Percentiles rank a stretch among this genome's conserved stretches.
These are phyloP conservation scores for Aspergillus panamensis DNA, from an alignment of 495 filamentous ascomycete species.

Conservation along the genomic window DNA sequence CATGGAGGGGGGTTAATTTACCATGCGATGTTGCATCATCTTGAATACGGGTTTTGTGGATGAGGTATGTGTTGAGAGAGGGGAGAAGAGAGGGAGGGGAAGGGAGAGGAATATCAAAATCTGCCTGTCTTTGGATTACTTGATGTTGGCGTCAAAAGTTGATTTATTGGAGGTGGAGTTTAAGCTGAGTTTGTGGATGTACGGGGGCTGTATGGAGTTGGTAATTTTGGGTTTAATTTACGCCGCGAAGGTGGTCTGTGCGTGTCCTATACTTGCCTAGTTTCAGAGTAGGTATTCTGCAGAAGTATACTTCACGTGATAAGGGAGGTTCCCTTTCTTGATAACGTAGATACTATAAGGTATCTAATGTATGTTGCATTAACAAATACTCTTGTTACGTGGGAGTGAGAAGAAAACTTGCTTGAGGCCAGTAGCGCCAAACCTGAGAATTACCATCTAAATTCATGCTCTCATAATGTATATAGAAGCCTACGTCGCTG, in stretches of 20 bases:
- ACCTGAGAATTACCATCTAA: background rate
- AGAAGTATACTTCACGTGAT: too few species aligned
- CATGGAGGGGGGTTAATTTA: conserved; percentile 17
- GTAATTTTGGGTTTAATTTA: background rate
- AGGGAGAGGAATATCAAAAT: background rate
- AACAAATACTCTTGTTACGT: too few species aligned
- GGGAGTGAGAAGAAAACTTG: too few species aligned
- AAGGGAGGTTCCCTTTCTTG: too few species aligned
- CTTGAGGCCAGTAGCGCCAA: background rate
- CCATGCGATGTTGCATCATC: conserved; percentile 47
- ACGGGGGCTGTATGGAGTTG: background rate
- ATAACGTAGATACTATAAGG: too few species aligned
- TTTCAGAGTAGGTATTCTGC: too few species aligned
- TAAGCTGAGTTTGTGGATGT: background rate
- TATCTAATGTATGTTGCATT: too few species aligned
- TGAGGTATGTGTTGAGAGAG: background rate
- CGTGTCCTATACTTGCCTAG: background rate
- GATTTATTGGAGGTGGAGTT: background rate
- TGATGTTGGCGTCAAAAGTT: conserved; percentile 4
- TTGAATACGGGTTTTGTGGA: conserved; percentile 16
- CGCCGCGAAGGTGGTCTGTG: background rate
- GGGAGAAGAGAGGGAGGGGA: background rate
- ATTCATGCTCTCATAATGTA: background rate
- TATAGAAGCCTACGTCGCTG: background rate
- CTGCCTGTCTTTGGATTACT: background rate